Percentiles rank a stretch among this genome's conserved stretches.
Evolutionary conservation across 352 stramenopile species (phyloP).

Genomic region (Peronosclerospora sorghi): DNA sequence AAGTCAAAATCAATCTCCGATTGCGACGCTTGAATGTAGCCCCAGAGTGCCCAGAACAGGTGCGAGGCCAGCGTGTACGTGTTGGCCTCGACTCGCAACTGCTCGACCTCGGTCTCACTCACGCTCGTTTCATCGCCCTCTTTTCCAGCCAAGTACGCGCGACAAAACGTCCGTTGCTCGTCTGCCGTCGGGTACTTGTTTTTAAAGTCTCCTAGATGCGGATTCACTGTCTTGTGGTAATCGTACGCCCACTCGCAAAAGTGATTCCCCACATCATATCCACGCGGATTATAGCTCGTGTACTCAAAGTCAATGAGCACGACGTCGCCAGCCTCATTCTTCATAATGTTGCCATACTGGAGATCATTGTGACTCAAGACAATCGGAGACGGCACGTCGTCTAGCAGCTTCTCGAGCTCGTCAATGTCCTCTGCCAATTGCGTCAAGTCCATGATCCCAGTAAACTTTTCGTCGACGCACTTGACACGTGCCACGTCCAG

Average conservation of each 20-base stretch:
- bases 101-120: slow-evolving; percentile 46
- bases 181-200: slow-evolving; percentile 54
- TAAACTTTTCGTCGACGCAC: slow-evolving; percentile 36
- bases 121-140: slow-evolving; percentile 26
- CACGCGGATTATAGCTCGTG: slow-evolving; percentile 84
- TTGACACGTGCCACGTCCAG: slow-evolving; percentile 49
- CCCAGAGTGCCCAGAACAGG: slow-evolving; percentile 87
- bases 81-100: slow-evolving; percentile 59
- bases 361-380: slow-evolving; percentile 90
- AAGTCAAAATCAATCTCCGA: slow-evolving; percentile 92
- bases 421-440: slow-evolving; percentile 32
- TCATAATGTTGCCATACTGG: slow-evolving; percentile 89
- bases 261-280: slow-evolving; percentile 89
- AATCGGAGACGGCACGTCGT: slow-evolving; percentile 48
- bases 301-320: slow-evolving; percentile 93
- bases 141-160: slow-evolving; percentile 49
- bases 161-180: slow-evolving; percentile 60
- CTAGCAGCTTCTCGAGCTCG: slow-evolving; percentile 44
- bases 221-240: slow-evolving; percentile 75
- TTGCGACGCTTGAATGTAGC: slow-evolving; percentile 81
- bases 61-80: slow-evolving; percentile 80
- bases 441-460: slow-evolving; percentile 35
- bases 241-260: slow-evolving; percentile 85
- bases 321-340: slow-evolving; percentile 40
- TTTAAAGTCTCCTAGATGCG: slow-evolving; percentile 65